Percentiles rank a stretch among this genome's conserved stretches.
Evolutionary conservation across 2,329 filamentous ascomycete species (phyloP).

Genomic region (Penicillium sp.): DNA sequence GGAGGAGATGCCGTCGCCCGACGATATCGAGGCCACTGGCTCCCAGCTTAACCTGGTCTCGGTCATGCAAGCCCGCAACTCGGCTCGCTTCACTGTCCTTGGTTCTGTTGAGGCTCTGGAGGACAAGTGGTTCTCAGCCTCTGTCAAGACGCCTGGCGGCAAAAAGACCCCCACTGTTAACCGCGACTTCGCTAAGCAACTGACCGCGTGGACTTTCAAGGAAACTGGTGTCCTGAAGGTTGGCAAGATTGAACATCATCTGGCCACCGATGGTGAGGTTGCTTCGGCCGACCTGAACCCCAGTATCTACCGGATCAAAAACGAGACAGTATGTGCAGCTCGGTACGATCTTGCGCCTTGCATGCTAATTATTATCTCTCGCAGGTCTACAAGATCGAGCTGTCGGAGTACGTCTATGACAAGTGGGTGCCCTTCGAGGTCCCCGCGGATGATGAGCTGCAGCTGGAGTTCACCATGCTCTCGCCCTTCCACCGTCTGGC

Average conservation of each 20-base stretch:
- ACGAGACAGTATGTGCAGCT: slow-evolving; percentile 74
- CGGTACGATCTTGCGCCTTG: neutral
- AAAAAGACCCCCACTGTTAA: slow-evolving; percentile 69
- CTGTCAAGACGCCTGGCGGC: slow-evolving; percentile 59
- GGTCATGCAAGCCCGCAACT: slow-evolving; percentile 86
- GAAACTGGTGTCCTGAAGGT: slow-evolving; percentile 87
- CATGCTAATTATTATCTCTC: slow-evolving; percentile 26
- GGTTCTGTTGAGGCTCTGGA: slow-evolving; percentile 84
- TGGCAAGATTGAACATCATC: slow-evolving; percentile 75
- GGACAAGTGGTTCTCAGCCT: slow-evolving; percentile 82
- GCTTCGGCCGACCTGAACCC: slow-evolving; percentile 62
- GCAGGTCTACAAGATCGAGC: slow-evolving; percentile 78
- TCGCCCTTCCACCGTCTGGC: slow-evolving; percentile 91
- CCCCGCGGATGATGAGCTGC: slow-evolving; percentile 68
- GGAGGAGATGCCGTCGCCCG: slow-evolving; percentile 69
- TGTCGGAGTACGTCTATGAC: slow-evolving; percentile 79
- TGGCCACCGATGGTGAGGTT: slow-evolving; percentile 52
- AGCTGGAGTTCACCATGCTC: slow-evolving; percentile 98
- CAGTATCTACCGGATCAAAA: slow-evolving; percentile 90
- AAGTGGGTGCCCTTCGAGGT: slow-evolving; percentile 71
- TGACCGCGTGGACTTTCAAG: slow-evolving; percentile 95
- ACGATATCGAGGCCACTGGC: slow-evolving; percentile 82
- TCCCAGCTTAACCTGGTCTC: slow-evolving; percentile 82
- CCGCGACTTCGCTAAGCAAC: slow-evolving; percentile 75
- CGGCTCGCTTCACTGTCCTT: slow-evolving; percentile 79